Evolutionary conservation across 2,329 filamentous ascomycete genomes (phyloP), one percentile per base, ranked within the genome.

Genomic region (Hypoxylon sp.): DNA sequence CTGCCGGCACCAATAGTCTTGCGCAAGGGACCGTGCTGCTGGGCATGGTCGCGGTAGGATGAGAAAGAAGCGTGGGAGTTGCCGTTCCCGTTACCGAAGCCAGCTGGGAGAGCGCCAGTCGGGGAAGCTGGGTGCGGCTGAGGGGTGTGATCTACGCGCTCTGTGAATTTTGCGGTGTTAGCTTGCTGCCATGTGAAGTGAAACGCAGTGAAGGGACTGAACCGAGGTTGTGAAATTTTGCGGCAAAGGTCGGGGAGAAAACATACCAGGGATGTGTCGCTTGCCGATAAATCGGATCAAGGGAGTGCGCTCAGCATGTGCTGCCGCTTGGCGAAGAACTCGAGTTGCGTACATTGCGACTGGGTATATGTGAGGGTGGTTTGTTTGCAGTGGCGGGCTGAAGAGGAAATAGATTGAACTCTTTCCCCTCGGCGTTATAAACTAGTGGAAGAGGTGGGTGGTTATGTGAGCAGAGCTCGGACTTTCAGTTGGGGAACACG

Each of bases 11-110:
- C 81, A 69, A 88, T 84, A 51, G 83, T 84, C 82, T 88, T 88
- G 80, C 87, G 86, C 65, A 94, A 87, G 14, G 92, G 92, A 35
- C 92, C 92, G 78, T 94, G 91, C 81, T 93, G 91, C 81, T 92
- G 91, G 66, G 90, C 91, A 79, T 91, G 89, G 81, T 92, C 88
- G 78, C 92, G 91, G 86, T 94, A 94, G 75, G 87, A 86, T 79
- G 90, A 91, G 84, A 94, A 94, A 67, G 87, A 88, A 72, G 86
- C 80, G 82, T 88, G 85, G 35, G 82, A 81, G 71, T 84, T 81
- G 65, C 79, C 76, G 59, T 74, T 77, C 70, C 79, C 75, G 73
- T 74, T 77, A 70, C 79, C 76, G 74, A 87, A 88, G 76, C 79
- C 80, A 62, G 82, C 75, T 46, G 92, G 92, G 24, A 94, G 90